Conservation (phyloP, 176 grass and related monocot genomes). For the Hsuehochloa calcarea region DNA sequence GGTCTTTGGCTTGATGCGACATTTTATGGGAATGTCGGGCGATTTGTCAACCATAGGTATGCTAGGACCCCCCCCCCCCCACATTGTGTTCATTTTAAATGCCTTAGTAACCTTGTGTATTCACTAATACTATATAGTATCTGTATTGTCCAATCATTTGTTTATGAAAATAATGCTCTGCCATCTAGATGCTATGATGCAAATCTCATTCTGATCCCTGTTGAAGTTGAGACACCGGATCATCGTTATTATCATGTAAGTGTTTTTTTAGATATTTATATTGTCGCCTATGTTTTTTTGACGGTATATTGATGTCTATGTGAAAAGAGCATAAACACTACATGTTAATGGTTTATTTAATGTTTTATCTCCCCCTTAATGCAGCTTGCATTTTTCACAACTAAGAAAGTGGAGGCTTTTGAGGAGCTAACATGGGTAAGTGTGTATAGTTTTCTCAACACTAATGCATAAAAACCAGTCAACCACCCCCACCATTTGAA, state of each 20-base stretch:
- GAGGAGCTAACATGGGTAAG: constrained; percentile 87
- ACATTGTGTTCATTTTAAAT: neutral
- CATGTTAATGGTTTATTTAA: constrained; percentile 15
- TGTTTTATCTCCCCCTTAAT: neutral
- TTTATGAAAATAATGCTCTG: constrained; percentile 22
- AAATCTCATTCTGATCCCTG: constrained; percentile 72
- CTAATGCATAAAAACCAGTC: neutral
- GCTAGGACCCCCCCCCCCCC: neutral
- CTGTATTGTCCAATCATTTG: neutral
- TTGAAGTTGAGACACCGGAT: constrained; percentile 76
- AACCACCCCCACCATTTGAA: neutral
- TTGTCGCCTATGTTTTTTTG: no score
- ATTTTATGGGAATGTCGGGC: constrained; percentile 72
- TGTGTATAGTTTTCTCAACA: constrained; percentile 9
- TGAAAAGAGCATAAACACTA: neutral
- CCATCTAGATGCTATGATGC: constrained; percentile 64
- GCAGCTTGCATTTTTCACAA: constrained; percentile 76
- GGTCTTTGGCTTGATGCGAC: constrained; percentile 63
- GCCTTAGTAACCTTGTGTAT: constrained; percentile 7
- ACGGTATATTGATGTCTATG: neutral
- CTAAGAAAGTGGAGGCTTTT: constrained; percentile 73
- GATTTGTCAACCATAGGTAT: constrained; percentile 85
- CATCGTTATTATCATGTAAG: constrained; percentile 77
- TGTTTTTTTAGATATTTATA: neutral
- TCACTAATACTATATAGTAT: neutral